Conservation (phyloP, 495 filamentous ascomycete genomes). For the Tuber brumale region DNA sequence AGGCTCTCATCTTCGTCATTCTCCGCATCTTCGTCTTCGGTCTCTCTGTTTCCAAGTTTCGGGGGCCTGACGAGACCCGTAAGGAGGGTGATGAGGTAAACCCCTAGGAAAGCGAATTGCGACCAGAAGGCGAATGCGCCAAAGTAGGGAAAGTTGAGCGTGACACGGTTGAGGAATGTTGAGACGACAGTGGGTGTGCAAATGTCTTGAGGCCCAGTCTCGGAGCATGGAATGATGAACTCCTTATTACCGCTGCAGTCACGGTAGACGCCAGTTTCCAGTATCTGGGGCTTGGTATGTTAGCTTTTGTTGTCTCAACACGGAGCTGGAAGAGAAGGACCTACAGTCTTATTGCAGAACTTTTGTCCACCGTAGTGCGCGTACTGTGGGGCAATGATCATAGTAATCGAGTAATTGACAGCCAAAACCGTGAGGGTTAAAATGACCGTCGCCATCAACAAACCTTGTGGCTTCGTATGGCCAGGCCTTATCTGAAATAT, state of each 20-base stretch:
- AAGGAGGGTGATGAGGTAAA: constrained; percentile 72
- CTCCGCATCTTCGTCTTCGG: constrained; percentile 87
- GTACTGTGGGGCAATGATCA: constrained; percentile 90
- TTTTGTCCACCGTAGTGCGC: constrained; percentile 90
- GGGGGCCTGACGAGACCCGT: constrained; percentile 74
- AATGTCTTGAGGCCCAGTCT: constrained; percentile 62
- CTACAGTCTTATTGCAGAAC: constrained; percentile 63
- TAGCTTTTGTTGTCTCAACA: constrained; percentile 3
- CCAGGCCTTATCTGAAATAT: constrained; percentile 85
- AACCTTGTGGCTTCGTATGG: constrained; percentile 81
- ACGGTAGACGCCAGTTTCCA: constrained; percentile 20
- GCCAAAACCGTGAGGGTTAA: constrained; percentile 80
- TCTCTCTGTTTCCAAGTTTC: constrained; percentile 62
- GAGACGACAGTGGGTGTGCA: constrained; percentile 87
- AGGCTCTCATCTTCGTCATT: constrained; percentile 93
- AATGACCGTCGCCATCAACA: constrained; percentile 87
- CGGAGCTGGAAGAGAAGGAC: constrained; percentile 1
- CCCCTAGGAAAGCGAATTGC: constrained; percentile 79
- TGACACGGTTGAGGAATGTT: constrained; percentile 87
- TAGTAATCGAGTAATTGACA: constrained; percentile 83
- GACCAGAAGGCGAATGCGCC: constrained; percentile 92
- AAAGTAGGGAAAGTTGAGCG: constrained; percentile 93
- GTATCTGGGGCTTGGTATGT: constrained; percentile 17
- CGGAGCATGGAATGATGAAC: constrained; percentile 73
- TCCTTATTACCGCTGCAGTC: constrained; percentile 69